These are phyloP conservation scores for Ustilago crameri DNA, from an alignment of 1,284 basidiomycete species.

Conservation along the genomic window DNA sequence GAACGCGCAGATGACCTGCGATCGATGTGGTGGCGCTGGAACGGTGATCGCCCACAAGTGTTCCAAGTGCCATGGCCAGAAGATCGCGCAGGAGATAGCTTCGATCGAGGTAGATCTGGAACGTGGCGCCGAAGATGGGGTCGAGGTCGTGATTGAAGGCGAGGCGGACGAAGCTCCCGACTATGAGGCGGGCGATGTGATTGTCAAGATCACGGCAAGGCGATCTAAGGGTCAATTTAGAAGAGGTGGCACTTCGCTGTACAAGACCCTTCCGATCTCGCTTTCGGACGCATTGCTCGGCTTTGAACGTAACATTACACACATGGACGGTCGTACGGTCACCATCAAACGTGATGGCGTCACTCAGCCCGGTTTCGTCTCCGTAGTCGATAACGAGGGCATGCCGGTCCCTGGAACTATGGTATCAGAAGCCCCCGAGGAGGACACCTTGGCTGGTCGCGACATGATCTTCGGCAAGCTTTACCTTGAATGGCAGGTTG, in stretches of 20 bases:
- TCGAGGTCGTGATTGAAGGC: conserved; percentile 60
- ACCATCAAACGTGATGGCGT: conserved; percentile 49
- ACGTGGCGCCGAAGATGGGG: conserved; percentile 59
- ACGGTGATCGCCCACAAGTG: conserved; percentile 59
- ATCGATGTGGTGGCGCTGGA: conserved; percentile 60
- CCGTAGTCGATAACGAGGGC: conserved; percentile 56
- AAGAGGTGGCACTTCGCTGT: conserved; percentile 58
- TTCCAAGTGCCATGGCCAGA: conserved; percentile 56
- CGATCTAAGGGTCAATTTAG: conserved; percentile 55
- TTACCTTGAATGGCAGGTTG: conserved; percentile 62
- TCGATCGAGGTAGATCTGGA: conserved; percentile 64
- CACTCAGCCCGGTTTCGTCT: conserved; percentile 62
- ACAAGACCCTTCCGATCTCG: conserved; percentile 58
- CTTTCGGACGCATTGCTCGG: conserved; percentile 64
- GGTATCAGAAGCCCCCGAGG: conserved; percentile 31
- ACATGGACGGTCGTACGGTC: conserved; percentile 62
- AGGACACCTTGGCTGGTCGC: conserved; percentile 27
- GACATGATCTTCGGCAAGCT: conserved; percentile 58
- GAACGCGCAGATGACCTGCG: conserved; percentile 61
- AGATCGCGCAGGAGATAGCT: conserved; percentile 55
- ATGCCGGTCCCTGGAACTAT: conserved; percentile 58
- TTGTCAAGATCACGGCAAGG: conserved; percentile 54
- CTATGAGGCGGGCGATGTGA: conserved; percentile 63
- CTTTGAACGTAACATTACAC: conserved; percentile 58
- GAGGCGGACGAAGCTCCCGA: conserved; percentile 64